phyloP scores from a whole-genome alignment of 2,329 filamentous ascomycete genomes.

The Ophiostoma angusticollis region DNA sequence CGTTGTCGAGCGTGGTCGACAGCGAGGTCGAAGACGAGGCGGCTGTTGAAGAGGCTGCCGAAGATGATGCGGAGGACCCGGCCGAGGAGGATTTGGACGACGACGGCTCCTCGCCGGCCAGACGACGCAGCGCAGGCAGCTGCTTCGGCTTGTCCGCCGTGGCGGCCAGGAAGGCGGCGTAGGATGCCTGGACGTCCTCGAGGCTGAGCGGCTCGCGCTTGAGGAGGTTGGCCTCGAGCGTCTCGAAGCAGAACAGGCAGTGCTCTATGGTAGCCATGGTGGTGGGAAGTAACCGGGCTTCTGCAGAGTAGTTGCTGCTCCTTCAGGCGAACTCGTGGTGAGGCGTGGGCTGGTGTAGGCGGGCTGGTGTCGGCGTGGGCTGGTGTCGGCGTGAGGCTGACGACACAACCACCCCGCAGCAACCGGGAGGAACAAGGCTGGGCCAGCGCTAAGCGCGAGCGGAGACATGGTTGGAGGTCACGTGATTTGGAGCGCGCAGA shows the following conservation, averaged over 20 bases:
- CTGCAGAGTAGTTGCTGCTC: too few relatives aligned
- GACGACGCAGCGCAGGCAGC: slow-evolving; percentile 29
- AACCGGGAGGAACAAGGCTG: too few relatives aligned
- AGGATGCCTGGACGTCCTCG: slow-evolving; percentile 56
- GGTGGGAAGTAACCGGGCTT: too few relatives aligned
- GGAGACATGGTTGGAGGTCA: too few relatives aligned
- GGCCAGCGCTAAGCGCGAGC: too few relatives aligned
- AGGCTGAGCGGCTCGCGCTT: slow-evolving; percentile 55
- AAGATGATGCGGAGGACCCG: not conserved
- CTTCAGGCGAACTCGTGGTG: too few relatives aligned
- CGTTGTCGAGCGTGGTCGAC: slow-evolving; percentile 16
- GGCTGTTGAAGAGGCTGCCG: not conserved
- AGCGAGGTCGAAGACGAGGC: not conserved
- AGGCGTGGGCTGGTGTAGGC: not conserved
- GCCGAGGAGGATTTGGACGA: slow-evolving; percentile 20
- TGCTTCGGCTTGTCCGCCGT: slow-evolving; percentile 20
- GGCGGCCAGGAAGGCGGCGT: slow-evolving; percentile 27
- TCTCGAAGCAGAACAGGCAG: slow-evolving; percentile 90
- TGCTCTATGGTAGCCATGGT: slow-evolving; percentile 74
- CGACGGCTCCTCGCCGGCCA: slow-evolving; percentile 19
- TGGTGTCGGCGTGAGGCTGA: too few relatives aligned
- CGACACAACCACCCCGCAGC: too few relatives aligned
- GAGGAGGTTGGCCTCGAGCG: slow-evolving; percentile 62
- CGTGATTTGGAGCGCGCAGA: too few relatives aligned
- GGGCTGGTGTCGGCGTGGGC: too few relatives aligned